Evolutionary conservation across 139 green algal species (phyloP).

Genomic region (Tetratostichococcus sp.): DNA sequence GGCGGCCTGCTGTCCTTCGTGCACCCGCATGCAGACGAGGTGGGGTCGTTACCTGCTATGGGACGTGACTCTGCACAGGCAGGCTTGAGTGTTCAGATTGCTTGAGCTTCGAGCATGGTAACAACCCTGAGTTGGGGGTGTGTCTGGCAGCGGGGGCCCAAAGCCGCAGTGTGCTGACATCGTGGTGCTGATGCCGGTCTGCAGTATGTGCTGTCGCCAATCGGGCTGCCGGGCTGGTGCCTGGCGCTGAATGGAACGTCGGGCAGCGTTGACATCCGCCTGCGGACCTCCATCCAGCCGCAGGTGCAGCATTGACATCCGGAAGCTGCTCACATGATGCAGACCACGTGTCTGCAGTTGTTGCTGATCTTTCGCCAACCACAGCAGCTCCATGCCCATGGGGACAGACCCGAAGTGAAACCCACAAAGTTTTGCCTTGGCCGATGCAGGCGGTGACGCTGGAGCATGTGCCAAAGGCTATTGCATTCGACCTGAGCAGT

Average conservation of each 20-base stretch:
- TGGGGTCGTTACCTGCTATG: neutral
- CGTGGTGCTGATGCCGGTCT: neutral
- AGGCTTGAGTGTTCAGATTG: no score
- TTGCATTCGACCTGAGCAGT: slow-evolving; percentile 24
- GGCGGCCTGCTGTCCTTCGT: neutral
- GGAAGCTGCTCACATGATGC: no score
- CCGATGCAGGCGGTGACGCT: slow-evolving; percentile 24
- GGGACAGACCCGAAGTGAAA: no score
- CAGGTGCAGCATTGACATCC: neutral
- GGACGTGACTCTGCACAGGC: neutral
- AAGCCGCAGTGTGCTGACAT: neutral
- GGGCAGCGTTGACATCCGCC: slow-evolving; percentile 29
- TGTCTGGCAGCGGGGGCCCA: no score
- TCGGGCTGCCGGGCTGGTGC: slow-evolving; percentile 20
- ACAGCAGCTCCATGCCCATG: no score
- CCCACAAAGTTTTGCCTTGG: no score
- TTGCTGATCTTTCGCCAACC: no score
- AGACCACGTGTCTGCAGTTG: no score
- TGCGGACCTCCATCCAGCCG: slow-evolving; percentile 17
- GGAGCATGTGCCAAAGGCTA: slow-evolving; percentile 24
- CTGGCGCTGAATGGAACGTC: slow-evolving; percentile 24
- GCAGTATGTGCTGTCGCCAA: slow-evolving; percentile 27
- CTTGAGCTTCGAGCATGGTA: no score
- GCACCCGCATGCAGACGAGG: slow-evolving; percentile 14
- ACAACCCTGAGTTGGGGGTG: no score